phyloP scores from a whole-genome alignment of 306 rosid species.

The Vigna angularis region DNA sequence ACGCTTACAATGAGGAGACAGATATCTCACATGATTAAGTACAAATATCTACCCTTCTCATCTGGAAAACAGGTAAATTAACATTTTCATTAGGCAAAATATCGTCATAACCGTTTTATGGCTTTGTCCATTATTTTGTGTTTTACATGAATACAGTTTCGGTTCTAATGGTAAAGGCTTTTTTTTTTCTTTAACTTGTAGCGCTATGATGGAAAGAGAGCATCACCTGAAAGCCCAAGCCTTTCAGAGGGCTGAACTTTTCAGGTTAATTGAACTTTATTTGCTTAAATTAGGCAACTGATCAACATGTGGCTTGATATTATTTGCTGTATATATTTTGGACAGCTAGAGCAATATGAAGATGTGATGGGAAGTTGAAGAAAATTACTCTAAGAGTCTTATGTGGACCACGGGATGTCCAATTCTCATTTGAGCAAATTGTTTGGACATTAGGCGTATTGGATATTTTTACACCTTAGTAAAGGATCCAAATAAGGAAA shows the following conservation, averaged over 20 bases:
- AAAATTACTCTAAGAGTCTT: constrained; percentile 41
- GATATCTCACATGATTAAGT: constrained; percentile 90
- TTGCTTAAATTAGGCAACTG: constrained; percentile 43
- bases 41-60: constrained; percentile 89
- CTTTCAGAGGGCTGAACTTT: constrained; percentile 55
- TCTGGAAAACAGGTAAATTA: constrained; percentile 84
- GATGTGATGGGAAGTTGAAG: constrained; percentile 43
- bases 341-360: constrained; percentile 49
- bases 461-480: constrained; percentile 40
- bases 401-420: constrained; percentile 34
- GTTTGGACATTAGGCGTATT: constrained; percentile 47
- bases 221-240: constrained; percentile 59
- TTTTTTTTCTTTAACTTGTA: constrained; percentile 46
- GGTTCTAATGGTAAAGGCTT: constrained; percentile 13
- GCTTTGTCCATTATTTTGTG: not conserved
- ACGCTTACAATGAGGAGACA: constrained; percentile 93
- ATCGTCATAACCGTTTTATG: constrained; percentile 8
- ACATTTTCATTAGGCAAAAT: constrained; percentile 1
- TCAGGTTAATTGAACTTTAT: constrained; percentile 48
- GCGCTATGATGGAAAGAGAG: constrained; percentile 83
- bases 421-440: constrained; percentile 37
- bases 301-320: constrained; percentile 39
- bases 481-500: constrained; percentile 50
- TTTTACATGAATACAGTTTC: not conserved
- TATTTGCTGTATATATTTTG: constrained; percentile 47